Evolutionary conservation across 306 rosid species (phyloP), one percentile per base, ranked within the genome.

Genomic region (Prunus armeniaca): DNA sequence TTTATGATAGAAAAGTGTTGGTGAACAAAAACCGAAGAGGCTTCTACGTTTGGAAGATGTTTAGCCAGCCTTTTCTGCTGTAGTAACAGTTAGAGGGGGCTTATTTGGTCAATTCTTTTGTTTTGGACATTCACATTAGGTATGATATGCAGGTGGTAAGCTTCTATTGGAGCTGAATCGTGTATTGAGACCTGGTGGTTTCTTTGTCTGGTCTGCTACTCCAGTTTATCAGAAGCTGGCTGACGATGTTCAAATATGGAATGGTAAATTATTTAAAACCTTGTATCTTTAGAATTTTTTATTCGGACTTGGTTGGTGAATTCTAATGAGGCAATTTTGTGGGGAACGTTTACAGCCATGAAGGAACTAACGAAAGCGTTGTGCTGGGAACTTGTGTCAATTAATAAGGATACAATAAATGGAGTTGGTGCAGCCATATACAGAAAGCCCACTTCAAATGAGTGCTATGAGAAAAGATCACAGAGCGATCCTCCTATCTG

Each of bases 171-270:
- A 96, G 88, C 86, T 96, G 76, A 96, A 96, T 82, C 92, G 99
- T 71, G 80, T 96, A 67, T 85, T 96, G 93, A 88, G 99, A 56
- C 99, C 99, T 78, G 99, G 99, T 27, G 99, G 99, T 72, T 89
- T 80, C 90, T 92, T 96, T 75, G 91, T 96, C 28, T 96, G 99
- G 99, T 96, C 99, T 87, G 99, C 99, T 77, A 96, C 99, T 79
- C 99, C 99, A 24, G 72, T 96, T 75, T 96, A 96, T 86, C 97
- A 92, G 86, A 92, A 96, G 88, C 80, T 79, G 56, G 71, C 88
- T 25, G 99, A 92, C 76, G 99, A 96, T 79, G 96, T 81, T 76
- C 90, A 50, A 83, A 96, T 96, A 82, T 96, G 99, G 99, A 81
- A 85, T 41, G 93, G 99, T 96, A 73, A 50, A 72, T 69, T 18